Percentiles rank a stretch among this genome's conserved stretches.
These are phyloP conservation scores for Trametes maxima DNA, from an alignment of 768 basidiomycete species.

Conservation along the genomic window DNA sequence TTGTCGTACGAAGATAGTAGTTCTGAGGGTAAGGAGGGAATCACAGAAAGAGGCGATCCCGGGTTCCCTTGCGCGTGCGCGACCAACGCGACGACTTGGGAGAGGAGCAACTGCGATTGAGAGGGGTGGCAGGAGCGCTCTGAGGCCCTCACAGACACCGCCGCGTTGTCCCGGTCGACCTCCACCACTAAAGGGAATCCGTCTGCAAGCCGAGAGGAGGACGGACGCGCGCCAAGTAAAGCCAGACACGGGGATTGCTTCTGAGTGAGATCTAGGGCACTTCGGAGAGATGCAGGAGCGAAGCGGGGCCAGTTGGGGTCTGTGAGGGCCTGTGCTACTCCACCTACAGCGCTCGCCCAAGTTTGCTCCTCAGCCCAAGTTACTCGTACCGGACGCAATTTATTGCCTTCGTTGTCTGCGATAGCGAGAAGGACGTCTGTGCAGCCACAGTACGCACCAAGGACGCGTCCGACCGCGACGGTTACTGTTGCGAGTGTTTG, in stretches of 20 bases:
- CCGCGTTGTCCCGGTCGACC: constrained; percentile 2
- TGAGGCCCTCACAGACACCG: constrained; percentile 13
- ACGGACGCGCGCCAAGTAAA: constrained; percentile 7
- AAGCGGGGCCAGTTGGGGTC: constrained; percentile 4
- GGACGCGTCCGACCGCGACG: constrained; percentile 17
- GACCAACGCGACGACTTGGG: constrained; percentile 17
- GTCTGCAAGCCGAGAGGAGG: not conserved
- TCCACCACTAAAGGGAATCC: constrained; percentile 3
- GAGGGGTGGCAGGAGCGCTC: constrained; percentile 20
- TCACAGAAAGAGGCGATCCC: not conserved
- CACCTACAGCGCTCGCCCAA: constrained; percentile 7
- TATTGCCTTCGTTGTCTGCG: constrained; percentile 2
- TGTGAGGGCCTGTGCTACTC: constrained; percentile 3
- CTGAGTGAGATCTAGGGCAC: constrained; percentile 9
- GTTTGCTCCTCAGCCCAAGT: constrained; percentile 11
- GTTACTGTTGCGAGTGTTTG: constrained; percentile 3
- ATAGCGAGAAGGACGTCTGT: constrained; percentile 18
- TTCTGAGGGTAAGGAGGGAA: constrained; percentile 4
- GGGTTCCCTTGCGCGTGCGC: not conserved
- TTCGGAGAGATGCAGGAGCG: constrained; percentile 7
- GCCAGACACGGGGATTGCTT: constrained; percentile 21
- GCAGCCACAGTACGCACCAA: constrained; percentile 24
- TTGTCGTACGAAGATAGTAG: constrained; percentile 17
- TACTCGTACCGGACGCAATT: constrained; percentile 15
- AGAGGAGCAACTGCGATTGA: constrained; percentile 12